These are phyloP conservation scores for Lachancea sp. DNA, from an alignment of 805 yeast genomes.

Conservation along the genomic window DNA sequence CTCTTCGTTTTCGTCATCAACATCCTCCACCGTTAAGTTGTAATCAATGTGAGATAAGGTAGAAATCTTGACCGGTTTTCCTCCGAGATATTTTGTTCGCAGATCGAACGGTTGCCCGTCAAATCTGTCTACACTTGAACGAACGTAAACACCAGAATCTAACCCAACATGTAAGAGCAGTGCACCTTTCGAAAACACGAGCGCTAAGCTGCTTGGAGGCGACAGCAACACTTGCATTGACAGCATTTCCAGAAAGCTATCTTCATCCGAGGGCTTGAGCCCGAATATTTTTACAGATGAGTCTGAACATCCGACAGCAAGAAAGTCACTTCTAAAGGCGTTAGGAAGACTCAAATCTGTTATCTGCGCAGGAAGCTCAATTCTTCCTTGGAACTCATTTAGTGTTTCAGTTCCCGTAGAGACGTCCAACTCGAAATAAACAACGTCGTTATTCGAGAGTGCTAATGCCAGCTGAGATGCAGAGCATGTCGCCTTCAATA, in stretches of 20 bases:
- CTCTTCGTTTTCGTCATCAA: slow-evolving; percentile 12
- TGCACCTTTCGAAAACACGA: slow-evolving; percentile 15
- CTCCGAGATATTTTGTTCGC: slow-evolving; percentile 67
- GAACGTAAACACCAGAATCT: slow-evolving; percentile 73
- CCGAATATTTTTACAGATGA: slow-evolving; percentile 63
- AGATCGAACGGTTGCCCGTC: slow-evolving; percentile 62
- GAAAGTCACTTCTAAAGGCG: slow-evolving; percentile 46
- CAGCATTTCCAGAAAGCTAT: slow-evolving; percentile 51
- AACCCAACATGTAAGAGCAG: slow-evolving; percentile 67
- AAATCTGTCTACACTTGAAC: slow-evolving; percentile 48
- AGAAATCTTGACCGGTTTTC: slow-evolving; percentile 51
- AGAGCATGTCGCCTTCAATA: slow-evolving; percentile 57
- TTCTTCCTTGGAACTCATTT: slow-evolving; percentile 60
- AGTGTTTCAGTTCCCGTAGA: slow-evolving; percentile 47
- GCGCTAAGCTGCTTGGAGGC: slow-evolving; percentile 36
- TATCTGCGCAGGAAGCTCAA: slow-evolving; percentile 47
- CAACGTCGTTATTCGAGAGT: slow-evolving; percentile 64
- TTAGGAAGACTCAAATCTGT: slow-evolving; percentile 46
- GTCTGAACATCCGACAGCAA: slow-evolving; percentile 70
- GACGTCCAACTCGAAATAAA: slow-evolving; percentile 70
- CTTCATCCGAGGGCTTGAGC: slow-evolving; percentile 39
- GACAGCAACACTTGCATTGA: slow-evolving; percentile 64
- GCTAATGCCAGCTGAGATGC: slow-evolving; percentile 63
- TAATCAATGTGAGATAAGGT: slow-evolving; percentile 10
- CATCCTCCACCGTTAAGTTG: slow-evolving; percentile 16